A percentile compares a stretch with the other conserved stretches of the same genome.
phyloP scores from a whole-genome alignment of 257 asterid species.

The Ballota nigra region DNA sequence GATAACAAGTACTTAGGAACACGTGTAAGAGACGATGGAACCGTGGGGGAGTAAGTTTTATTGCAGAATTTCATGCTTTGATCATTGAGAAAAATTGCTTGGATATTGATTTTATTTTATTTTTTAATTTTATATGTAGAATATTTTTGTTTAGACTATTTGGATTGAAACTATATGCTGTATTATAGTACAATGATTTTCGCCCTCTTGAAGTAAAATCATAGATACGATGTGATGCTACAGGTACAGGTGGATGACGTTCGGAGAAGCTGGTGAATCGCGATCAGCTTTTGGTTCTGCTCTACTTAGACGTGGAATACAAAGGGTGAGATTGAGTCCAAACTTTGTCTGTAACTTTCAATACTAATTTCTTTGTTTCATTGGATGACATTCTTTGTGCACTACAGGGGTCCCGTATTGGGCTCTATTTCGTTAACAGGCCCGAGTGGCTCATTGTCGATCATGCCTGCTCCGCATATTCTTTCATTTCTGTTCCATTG shows the following conservation, averaged over 20 bases:
- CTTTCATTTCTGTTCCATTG: conserved; percentile 61
- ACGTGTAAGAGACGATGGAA: conserved; percentile 58
- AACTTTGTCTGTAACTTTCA: background rate
- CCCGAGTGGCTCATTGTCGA: conserved; percentile 72
- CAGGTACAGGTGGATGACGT: conserved; percentile 76
- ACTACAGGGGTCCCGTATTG: conserved; percentile 59
- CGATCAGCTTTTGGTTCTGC: conserved; percentile 72
- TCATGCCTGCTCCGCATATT: conserved; percentile 77
- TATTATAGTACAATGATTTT: background rate
- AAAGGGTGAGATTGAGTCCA: conserved; percentile 36
- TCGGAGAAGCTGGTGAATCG: conserved; percentile 58
- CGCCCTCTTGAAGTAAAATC: background rate
- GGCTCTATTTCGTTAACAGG: conserved; percentile 62
- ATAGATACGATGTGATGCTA: conserved; percentile 18
- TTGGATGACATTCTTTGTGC: background rate
- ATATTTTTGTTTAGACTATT: too few relatives aligned
- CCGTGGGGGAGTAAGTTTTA: conserved; percentile 59
- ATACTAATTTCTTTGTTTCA: background rate
- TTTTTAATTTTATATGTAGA: too few relatives aligned
- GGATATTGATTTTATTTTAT: too few relatives aligned
- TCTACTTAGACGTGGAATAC: conserved; percentile 45
- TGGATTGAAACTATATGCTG: background rate
- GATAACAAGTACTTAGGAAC: conserved; percentile 61
- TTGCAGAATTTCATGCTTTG: background rate
- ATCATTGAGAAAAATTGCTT: background rate